Evolutionary conservation across 306 rosid genomes (phyloP).

Genomic region (peach (Prunus persica)): Prunus_persica_NCBIv2 NC_034009.1:4627501-4628000

Average conservation of each 20-base stretch:
- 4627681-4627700: conserved; percentile 88
- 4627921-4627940: conserved; percentile 40
- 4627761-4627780: conserved; percentile 53
- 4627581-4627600: conserved; percentile 94
- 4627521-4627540: conserved; percentile 90
- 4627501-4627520: conserved; percentile 79
- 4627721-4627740: conserved; percentile 55
- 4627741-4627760: conserved; percentile 79
- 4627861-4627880: conserved; percentile 4
- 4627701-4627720: conserved; percentile 67
- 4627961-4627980: neutral
- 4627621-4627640: conserved; percentile 97
- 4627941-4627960: neutral
- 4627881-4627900: conserved; percentile 42
- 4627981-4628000: neutral
- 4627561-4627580: conserved; percentile 81
- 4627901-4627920: conserved; percentile 45
- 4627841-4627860: conserved; percentile 20
- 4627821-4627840: conserved; percentile 50
- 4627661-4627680: conserved; percentile 81
- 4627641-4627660: conserved; percentile 90
- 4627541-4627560: conserved; percentile 90
- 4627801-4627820: conserved; percentile 94
- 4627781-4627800: conserved; percentile 58
- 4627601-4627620: conserved; percentile 95